phyloP scores from a whole-genome alignment of 1,284 basidiomycete genomes.

The Trichosporon faecale region DNA sequence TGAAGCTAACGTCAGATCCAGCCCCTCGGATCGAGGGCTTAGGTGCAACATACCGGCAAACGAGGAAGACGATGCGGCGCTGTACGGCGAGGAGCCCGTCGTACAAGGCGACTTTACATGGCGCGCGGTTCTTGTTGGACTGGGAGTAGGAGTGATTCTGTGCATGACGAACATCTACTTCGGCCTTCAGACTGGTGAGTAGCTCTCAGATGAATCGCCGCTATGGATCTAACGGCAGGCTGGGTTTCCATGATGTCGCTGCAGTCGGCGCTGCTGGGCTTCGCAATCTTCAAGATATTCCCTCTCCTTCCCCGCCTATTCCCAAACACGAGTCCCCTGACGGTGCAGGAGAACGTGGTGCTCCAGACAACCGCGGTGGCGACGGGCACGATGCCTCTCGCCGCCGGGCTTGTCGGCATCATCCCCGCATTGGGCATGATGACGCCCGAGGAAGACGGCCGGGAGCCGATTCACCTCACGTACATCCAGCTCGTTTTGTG shows the following conservation, averaged over 20 bases:
- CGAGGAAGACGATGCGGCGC: conserved; percentile 24
- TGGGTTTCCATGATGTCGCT: conserved; percentile 75
- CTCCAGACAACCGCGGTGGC: conserved; percentile 94
- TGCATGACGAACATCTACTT: conserved; percentile 54
- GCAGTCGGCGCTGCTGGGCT: conserved; percentile 87
- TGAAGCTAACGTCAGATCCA: conserved; percentile 26
- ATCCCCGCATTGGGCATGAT: conserved; percentile 83
- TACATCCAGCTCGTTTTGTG: conserved; percentile 72
- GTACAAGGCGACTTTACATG: conserved; percentile 47
- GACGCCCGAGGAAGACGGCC: conserved; percentile 69
- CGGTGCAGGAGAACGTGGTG: conserved; percentile 85
- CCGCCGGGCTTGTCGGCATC: conserved; percentile 92
- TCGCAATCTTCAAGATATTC: conserved; percentile 70
- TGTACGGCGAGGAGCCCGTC: conserved; percentile 26
- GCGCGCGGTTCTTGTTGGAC: conserved; percentile 47
- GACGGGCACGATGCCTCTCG: conserved; percentile 78
- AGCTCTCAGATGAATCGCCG: not conserved
- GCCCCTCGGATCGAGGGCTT: conserved; percentile 25
- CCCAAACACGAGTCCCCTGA: conserved; percentile 56
- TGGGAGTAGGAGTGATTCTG: conserved; percentile 48
- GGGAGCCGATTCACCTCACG: conserved; percentile 67
- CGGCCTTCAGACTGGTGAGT: conserved; percentile 49
- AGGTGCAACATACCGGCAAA: conserved; percentile 22
- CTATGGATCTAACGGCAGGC: conserved; percentile 27
- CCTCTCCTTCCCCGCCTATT: conserved; percentile 56